Conservation (phyloP, 139 green algal genomes). For the Coelastrella sp. region DNA sequence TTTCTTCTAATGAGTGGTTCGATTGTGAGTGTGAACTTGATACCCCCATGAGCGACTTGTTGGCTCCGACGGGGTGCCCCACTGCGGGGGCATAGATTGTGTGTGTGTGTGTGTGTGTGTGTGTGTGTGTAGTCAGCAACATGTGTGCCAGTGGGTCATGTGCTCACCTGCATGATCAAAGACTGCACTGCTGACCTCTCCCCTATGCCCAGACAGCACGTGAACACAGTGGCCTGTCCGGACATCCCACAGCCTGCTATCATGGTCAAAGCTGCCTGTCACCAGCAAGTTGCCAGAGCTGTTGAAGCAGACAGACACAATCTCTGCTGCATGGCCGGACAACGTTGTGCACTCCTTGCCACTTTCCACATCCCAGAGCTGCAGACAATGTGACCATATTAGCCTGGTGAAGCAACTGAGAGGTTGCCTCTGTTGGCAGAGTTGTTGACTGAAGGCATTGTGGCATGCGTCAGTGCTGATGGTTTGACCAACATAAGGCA, state of each 20-base stretch:
- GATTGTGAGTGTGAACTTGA: no score
- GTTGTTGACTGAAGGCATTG: no score
- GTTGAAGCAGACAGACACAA: conserved; percentile 79
- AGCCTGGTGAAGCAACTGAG: no score
- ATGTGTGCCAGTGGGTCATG: background rate
- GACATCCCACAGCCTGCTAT: conserved; percentile 79
- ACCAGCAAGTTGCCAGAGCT: conserved; percentile 69
- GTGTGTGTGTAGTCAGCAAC: no score
- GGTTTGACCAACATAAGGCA: no score
- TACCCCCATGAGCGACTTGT: no score
- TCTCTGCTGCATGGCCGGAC: conserved; percentile 75
- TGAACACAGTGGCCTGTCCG: conserved; percentile 77
- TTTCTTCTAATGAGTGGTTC: no score
- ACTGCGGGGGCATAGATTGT: no score
- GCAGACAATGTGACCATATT: background rate
- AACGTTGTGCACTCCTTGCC: conserved; percentile 68
- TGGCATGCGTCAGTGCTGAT: no score
- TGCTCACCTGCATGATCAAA: conserved; percentile 72
- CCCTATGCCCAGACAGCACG: conserved; percentile 70
- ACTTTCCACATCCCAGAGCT: conserved; percentile 83
- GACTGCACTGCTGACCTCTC: conserved; percentile 70
- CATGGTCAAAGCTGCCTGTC: conserved; percentile 81
- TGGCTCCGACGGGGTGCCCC: no score
- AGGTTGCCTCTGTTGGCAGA: no score
- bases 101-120: no score